phyloP scores from a whole-genome alignment of 1,139 yeast genomes.

The Hansenula sp. region DNA sequence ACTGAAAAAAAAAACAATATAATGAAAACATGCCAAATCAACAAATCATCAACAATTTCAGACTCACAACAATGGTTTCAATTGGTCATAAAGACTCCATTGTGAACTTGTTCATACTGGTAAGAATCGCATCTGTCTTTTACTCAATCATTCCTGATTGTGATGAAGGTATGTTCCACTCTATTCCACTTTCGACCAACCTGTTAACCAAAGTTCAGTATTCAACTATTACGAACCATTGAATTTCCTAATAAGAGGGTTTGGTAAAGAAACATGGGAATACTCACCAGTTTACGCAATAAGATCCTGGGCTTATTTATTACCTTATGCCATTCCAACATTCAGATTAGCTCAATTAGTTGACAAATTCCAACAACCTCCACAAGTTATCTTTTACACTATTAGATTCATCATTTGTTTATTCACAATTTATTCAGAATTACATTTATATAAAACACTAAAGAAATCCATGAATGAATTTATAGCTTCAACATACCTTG shows the following conservation, averaged over 20 bases:
- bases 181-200: neutral
- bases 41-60: neutral
- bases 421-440: slow-evolving; percentile 51
- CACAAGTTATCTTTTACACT: slow-evolving; percentile 38
- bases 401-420: slow-evolving; percentile 52
- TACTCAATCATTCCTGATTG: slow-evolving; percentile 74
- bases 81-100: neutral
- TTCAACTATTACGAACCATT: slow-evolving; percentile 95
- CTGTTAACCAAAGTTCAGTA: slow-evolving; percentile 4
- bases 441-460: slow-evolving; percentile 42
- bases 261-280: slow-evolving; percentile 96
- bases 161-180: slow-evolving; percentile 45
- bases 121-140: slow-evolving; percentile 36
- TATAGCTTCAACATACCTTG: slow-evolving; percentile 40
- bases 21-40: no score
- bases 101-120: neutral
- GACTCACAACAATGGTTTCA: neutral
- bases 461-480: slow-evolving; percentile 26
- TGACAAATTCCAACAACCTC: slow-evolving; percentile 10
- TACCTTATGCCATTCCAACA: slow-evolving; percentile 45
- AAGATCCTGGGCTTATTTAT: slow-evolving; percentile 74
- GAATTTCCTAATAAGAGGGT: slow-evolving; percentile 69
- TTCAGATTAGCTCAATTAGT: slow-evolving; percentile 31
- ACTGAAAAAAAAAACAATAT: no score
- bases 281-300: slow-evolving; percentile 89